Conservation (phyloP, 352 stramenopile genomes). For the Phytophthora kernoviae region DNA sequence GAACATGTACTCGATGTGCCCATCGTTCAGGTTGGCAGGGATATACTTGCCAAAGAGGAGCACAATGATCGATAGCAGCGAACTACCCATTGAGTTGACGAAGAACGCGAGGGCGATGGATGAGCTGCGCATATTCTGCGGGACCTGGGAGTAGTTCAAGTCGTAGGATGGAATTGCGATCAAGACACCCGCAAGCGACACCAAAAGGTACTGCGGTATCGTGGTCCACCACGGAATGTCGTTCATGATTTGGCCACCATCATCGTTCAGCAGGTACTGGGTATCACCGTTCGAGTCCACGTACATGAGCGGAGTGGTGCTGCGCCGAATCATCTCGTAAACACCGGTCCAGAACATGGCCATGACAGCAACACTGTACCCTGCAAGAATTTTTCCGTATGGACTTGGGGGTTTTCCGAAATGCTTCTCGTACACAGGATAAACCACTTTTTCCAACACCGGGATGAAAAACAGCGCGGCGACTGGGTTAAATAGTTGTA, state of each 20-base stretch:
- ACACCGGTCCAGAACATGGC: constrained; percentile 42
- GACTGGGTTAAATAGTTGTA: constrained; percentile 49
- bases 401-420: constrained; percentile 37
- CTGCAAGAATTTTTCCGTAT: constrained; percentile 39
- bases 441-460: constrained; percentile 27
- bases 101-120: constrained; percentile 41
- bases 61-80: background rate
- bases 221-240: constrained; percentile 32
- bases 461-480: constrained; percentile 31
- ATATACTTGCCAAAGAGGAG: constrained; percentile 46
- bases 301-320: constrained; percentile 15
- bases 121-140: constrained; percentile 28
- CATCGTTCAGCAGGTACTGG: constrained; percentile 24
- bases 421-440: constrained; percentile 38
- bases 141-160: constrained; percentile 27
- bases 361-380: constrained; percentile 36
- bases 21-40: background rate
- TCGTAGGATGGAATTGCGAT: constrained; percentile 9
- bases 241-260: constrained; percentile 20
- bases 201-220: constrained; percentile 44
- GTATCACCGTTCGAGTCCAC: constrained; percentile 11
- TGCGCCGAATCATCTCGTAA: constrained; percentile 35
- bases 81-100: constrained; percentile 46
- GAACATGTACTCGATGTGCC: background rate
- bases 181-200: constrained; percentile 46